Evolutionary conservation across 2,329 filamentous ascomycete genomes (phyloP), one percentile per base, ranked within the genome.

Genomic region (Talaromyces funiculosus): DNA sequence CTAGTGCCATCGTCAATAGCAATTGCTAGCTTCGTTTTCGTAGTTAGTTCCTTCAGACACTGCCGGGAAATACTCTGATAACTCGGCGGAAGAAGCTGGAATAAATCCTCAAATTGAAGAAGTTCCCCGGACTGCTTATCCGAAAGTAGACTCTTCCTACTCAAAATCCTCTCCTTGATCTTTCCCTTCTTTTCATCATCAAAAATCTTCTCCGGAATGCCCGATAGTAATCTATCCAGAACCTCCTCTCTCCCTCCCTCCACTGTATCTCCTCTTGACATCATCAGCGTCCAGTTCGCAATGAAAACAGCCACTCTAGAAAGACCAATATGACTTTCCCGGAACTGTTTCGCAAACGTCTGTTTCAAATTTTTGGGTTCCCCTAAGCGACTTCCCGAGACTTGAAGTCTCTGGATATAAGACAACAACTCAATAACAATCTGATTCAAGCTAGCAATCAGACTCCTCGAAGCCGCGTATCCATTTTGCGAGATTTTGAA

Each of bases 391-490:
- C 69, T 60, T n/a, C 58, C 68, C 9, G 70, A 68, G 9, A 65
- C 61, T 35, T 68, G 71, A n/a, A 79, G 64, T 22, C 69, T 71
- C 20, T 67, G 65, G 20, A 76, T 70, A 62, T 78, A 73, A 10
- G 73, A 71, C 45, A 74, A 71, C 18, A 78, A 69, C 63, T 78
- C 76, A 53, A 74, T 70, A 49, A 73, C 66, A 7, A 78, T 70
- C 61, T 79, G 77, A 58, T 74, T 72, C 35, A 78, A 57, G 3
- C 73, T 75, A n/a, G 71, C 72, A 31, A 79, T 66, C 14, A 73
- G 61, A 51, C 72, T 69, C 29, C 74, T 74, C 12, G 72, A 72
- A 60, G 72, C 73, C 20, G 72, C 75, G 53, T 75, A 76, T 18
- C 45, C 38, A 7, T 49, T 60, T 5, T 63, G 37, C 1, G 67